phyloP scores from a whole-genome alignment of 306 rosid species.

The Herpetospermum pedunculosum region DNA sequence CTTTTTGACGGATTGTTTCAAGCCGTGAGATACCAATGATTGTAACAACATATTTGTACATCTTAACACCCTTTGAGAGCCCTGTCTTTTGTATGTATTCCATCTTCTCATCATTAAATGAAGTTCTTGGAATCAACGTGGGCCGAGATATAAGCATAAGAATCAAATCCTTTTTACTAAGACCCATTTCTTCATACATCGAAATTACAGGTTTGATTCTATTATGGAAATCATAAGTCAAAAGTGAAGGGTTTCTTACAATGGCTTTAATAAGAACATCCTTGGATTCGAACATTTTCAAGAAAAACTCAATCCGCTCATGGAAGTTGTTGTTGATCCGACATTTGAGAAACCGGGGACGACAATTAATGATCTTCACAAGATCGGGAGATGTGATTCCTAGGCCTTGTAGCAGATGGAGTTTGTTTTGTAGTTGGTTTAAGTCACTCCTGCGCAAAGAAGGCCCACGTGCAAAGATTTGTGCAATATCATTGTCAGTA shows the following conservation, averaged over 20 bases:
- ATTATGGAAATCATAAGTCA: conserved; percentile 27
- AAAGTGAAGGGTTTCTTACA: conserved; percentile 53
- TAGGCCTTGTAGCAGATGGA: conserved; percentile 31
- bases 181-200: conserved; percentile 45
- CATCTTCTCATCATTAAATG: conserved; percentile 58
- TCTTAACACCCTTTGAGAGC: conserved; percentile 30
- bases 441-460: conserved; percentile 27
- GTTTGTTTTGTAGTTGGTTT: conserved; percentile 28
- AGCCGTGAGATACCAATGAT: conserved; percentile 55
- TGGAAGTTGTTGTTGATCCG: conserved; percentile 24
- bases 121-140: conserved; percentile 44
- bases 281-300: conserved; percentile 48
- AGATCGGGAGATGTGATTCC: conserved; percentile 44
- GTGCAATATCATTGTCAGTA: conserved; percentile 28
- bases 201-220: conserved; percentile 27
- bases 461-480: conserved; percentile 29
- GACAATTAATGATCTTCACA: conserved; percentile 41
- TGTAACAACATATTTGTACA: conserved; percentile 66
- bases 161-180: conserved; percentile 41
- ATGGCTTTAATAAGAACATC: conserved; percentile 49
- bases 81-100: conserved; percentile 39
- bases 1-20: conserved; percentile 48
- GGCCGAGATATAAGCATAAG: conserved; percentile 49
- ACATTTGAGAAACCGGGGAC: conserved; percentile 43
- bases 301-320: conserved; percentile 40